Conservation (phyloP, 495 filamentous ascomycete genomes). For the Penicillium lividum region DNA sequence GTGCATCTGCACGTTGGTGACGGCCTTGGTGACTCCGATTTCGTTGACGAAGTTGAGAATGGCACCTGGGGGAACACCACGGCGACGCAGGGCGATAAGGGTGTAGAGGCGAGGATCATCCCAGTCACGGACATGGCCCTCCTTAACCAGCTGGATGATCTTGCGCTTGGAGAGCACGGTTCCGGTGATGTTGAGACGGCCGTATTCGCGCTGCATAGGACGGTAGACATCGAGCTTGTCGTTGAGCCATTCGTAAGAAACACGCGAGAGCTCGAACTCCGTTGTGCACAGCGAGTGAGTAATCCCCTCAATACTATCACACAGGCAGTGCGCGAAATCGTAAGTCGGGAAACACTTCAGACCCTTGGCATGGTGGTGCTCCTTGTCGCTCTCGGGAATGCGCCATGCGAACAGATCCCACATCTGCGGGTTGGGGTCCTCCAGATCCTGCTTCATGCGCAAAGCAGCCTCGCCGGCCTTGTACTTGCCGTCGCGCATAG, state of each 20-base stretch:
- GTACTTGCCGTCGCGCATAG: conserved; percentile 90
- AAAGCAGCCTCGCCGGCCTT: conserved; percentile 83
- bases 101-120: conserved; percentile 90
- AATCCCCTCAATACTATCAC: conserved; percentile 84
- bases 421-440: conserved; percentile 67
- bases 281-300: conserved; percentile 88
- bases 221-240: conserved; percentile 72
- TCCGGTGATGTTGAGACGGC: conserved; percentile 77
- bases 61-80: conserved; percentile 83
- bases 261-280: conserved; percentile 74
- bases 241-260: conserved; percentile 88
- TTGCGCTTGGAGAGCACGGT: conserved; percentile 84
- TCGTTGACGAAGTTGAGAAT: conserved; percentile 87
- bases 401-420: conserved; percentile 76
- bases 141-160: conserved; percentile 73
- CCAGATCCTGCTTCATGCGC: conserved; percentile 78
- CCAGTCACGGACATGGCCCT: conserved; percentile 75
- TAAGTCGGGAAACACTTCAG: conserved; percentile 86
- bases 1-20: conserved; percentile 68
- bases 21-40: conserved; percentile 79
- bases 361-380: conserved; percentile 74
- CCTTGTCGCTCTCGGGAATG: conserved; percentile 54
- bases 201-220: conserved; percentile 82
- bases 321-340: conserved; percentile 88
- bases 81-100: conserved; percentile 76